A percentile compares a stretch with the other conserved stretches of the same genome.
Conservation (phyloP, 345 rosid species). For the Boechera stricta region DNA sequence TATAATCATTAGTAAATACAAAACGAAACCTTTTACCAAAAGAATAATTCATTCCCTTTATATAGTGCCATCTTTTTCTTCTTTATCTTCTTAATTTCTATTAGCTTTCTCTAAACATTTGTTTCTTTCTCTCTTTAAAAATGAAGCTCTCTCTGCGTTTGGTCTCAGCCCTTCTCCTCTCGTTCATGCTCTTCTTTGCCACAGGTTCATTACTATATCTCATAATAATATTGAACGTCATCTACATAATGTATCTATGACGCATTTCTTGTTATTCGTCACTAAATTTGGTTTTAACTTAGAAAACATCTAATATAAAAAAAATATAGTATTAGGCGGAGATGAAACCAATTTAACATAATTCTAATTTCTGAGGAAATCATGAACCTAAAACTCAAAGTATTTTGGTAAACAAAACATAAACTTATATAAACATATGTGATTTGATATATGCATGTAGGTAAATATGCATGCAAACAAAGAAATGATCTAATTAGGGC, state of each 20-base stretch:
- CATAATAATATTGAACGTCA: neutral
- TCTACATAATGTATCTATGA: neutral
- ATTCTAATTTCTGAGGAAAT: neutral
- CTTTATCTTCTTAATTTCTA: neutral
- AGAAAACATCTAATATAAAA: too few species aligned
- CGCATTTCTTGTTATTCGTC: neutral
- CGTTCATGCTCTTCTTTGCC: constrained; percentile 37
- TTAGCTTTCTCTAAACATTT: constrained; percentile 10
- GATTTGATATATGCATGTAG: neutral
- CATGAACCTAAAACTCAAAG: neutral
- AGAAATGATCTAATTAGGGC: neutral
- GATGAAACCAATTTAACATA: neutral
- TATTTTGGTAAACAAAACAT: neutral
- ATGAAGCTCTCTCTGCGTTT: constrained; percentile 45
- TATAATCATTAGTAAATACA: neutral
- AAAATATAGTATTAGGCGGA: too few species aligned
- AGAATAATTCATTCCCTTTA: neutral
- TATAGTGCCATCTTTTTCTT: neutral
- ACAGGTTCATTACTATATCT: constrained; percentile 36
- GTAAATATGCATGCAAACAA: neutral
- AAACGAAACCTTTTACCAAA: neutral
- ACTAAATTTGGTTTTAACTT: too few species aligned
- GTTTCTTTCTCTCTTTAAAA: constrained; percentile 4
- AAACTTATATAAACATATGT: neutral
- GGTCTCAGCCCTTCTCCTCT: constrained; percentile 37